These are phyloP conservation scores for Termitomyces sp. DNA, from an alignment of 768 basidiomycete species.

Conservation along the genomic window DNA sequence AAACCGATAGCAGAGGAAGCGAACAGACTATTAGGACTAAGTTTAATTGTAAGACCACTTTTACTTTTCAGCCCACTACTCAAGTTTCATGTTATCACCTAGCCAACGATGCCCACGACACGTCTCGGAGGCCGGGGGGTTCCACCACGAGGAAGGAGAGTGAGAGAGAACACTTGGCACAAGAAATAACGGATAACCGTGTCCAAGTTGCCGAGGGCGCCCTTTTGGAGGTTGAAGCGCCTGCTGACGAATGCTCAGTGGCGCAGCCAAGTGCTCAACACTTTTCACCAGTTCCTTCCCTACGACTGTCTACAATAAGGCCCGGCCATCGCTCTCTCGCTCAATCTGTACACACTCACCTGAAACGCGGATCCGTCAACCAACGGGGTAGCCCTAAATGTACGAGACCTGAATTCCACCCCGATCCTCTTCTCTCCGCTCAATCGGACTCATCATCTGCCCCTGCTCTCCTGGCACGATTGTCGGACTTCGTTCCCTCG, in stretches of 20 bases:
- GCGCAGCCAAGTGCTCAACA: background rate
- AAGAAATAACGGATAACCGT: background rate
- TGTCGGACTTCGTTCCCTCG: slow-evolving; percentile 17
- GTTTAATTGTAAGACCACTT: background rate
- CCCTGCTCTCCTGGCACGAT: slow-evolving; percentile 20
- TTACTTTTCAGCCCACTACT: background rate
- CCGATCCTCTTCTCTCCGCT: background rate
- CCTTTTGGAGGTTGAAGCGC: background rate
- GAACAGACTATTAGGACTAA: background rate
- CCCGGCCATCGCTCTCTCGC: slow-evolving; percentile 32
- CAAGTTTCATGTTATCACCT: background rate
- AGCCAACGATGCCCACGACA: background rate
- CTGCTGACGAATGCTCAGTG: background rate
- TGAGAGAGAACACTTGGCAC: background rate
- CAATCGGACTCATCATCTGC: background rate
- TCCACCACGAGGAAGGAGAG: slow-evolving; percentile 5
- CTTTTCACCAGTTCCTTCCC: background rate
- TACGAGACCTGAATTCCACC: background rate
- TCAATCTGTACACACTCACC: slow-evolving; percentile 45
- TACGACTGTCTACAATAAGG: background rate
- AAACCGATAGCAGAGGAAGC: background rate
- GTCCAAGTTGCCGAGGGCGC: background rate
- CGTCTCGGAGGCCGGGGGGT: background rate
- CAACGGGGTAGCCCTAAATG: background rate
- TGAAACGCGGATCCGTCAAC: slow-evolving; percentile 16